Percentiles rank a stretch among this genome's conserved stretches.
Conservation (phyloP, 495 filamentous ascomycete species). For the Tuber magnatum region DNA sequence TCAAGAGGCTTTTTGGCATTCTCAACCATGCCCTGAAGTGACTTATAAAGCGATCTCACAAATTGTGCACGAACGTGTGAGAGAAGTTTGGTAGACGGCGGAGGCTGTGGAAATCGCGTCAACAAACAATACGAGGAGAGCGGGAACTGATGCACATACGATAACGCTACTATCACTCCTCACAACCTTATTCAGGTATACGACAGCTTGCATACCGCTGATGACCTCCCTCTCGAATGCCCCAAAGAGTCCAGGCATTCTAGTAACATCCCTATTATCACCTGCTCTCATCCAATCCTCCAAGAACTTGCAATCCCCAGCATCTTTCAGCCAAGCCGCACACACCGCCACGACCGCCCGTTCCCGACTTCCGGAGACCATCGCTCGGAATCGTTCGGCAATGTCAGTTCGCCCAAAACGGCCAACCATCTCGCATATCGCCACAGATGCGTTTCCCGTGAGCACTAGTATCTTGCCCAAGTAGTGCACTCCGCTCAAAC, state of each 20-base stretch:
- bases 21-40: slow-evolving; percentile 87
- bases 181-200: slow-evolving; percentile 76
- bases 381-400: slow-evolving; percentile 58
- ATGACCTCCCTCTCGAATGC: slow-evolving; percentile 72
- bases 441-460: slow-evolving; percentile 74
- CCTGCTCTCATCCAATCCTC: slow-evolving; percentile 83
- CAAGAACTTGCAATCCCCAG: slow-evolving; percentile 76
- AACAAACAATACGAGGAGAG: not conserved
- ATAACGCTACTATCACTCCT: slow-evolving; percentile 57
- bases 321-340: slow-evolving; percentile 78
- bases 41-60: slow-evolving; percentile 83
- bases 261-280: slow-evolving; percentile 75
- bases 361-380: slow-evolving; percentile 75
- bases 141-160: not conserved
- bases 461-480: slow-evolving; percentile 70
- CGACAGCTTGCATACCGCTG: slow-evolving; percentile 79
- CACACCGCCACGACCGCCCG: slow-evolving; percentile 72
- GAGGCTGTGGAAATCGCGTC: slow-evolving; percentile 41
- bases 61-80: slow-evolving; percentile 81
- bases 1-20: slow-evolving; percentile 70
- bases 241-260: slow-evolving; percentile 76
- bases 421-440: slow-evolving; percentile 68
- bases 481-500: slow-evolving; percentile 78
- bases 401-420: slow-evolving; percentile 51
- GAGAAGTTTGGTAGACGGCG: slow-evolving; percentile 74